These are phyloP conservation scores for Calocybe indica DNA, from an alignment of 768 basidiomycete species.

Conservation along the genomic window DNA sequence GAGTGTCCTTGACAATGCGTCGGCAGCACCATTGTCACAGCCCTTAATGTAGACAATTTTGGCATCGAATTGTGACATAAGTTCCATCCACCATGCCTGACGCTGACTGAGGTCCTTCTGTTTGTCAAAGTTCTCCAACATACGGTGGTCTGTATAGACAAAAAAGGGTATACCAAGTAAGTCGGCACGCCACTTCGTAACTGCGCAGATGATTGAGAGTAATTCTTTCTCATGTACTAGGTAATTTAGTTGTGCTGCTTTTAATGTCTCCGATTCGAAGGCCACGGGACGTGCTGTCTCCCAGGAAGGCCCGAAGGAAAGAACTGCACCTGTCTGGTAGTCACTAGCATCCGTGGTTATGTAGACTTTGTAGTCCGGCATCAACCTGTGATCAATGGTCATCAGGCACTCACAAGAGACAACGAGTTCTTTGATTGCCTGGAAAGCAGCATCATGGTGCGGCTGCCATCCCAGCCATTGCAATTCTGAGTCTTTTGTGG, in stretches of 20 bases:
- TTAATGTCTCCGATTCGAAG: constrained; percentile 4
- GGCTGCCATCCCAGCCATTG: constrained; percentile 15
- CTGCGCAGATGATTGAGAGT: constrained; percentile 24
- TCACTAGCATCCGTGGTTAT: constrained; percentile 8
- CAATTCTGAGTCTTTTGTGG: neutral
- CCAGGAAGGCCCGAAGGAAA: constrained; percentile 6
- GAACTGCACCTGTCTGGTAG: constrained; percentile 7
- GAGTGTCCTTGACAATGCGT: too few species aligned
- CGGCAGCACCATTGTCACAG: constrained; percentile 23
- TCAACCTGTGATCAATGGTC: too few species aligned
- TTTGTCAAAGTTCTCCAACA: constrained; percentile 21
- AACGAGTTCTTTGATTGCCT: too few species aligned
- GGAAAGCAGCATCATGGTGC: constrained; percentile 16
- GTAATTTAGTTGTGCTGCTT: constrained; percentile 5
- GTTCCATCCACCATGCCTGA: constrained; percentile 27
- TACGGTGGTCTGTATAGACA: constrained; percentile 32
- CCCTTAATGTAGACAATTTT: constrained; percentile 29
- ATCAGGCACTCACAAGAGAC: too few species aligned
- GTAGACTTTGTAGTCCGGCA: neutral
- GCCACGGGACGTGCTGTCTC: constrained; percentile 6
- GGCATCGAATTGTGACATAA: too few species aligned
- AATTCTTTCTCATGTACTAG: constrained; percentile 27
- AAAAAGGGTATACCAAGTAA: constrained; percentile 14
- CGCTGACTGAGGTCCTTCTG: constrained; percentile 22
- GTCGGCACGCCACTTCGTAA: constrained; percentile 20